These are phyloP conservation scores for Lipomyces mesembrius DNA, from an alignment of 805 yeast genomes.

Conservation along the genomic window DNA sequence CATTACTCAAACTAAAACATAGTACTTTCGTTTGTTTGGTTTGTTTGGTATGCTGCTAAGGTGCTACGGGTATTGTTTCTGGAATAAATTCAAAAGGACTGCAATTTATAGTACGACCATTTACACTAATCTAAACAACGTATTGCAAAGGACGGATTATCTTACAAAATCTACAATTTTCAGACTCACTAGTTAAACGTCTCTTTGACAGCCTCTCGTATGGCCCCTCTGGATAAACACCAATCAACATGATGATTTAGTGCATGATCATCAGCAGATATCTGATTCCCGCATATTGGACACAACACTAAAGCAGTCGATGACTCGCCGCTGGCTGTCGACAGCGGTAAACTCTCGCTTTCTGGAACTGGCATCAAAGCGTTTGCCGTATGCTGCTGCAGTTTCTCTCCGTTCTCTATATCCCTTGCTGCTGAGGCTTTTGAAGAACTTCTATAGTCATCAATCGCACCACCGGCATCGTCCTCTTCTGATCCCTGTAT, in stretches of 20 bases:
- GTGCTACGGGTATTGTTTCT: background rate
- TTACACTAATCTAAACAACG: background rate
- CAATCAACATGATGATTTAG: constrained; percentile 39
- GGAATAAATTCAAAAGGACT: background rate
- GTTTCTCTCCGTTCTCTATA: constrained; percentile 3
- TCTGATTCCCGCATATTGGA: constrained; percentile 36
- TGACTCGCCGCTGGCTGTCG: constrained; percentile 1
- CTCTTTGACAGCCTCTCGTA: constrained; percentile 35
- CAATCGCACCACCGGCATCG: background rate
- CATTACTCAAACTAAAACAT: background rate
- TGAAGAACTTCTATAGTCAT: constrained; percentile 1
- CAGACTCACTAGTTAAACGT: constrained; percentile 11
- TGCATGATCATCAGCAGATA: constrained; percentile 19
- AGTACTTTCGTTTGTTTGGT: background rate
- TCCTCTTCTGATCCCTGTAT: constrained; percentile 23
- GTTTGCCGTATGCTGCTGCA: background rate
- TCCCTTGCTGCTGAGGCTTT: constrained; percentile 1
- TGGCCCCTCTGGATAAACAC: constrained; percentile 39
- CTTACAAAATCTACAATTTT: background rate
- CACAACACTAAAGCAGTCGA: constrained; percentile 22
- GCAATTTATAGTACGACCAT: background rate
- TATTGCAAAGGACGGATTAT: background rate
- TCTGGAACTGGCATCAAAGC: background rate
- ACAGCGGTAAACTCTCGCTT: background rate
- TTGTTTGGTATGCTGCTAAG: background rate